Evolutionary conservation across 805 yeast genomes (phyloP).

Genomic region (Saturnispora sanitii): DNA sequence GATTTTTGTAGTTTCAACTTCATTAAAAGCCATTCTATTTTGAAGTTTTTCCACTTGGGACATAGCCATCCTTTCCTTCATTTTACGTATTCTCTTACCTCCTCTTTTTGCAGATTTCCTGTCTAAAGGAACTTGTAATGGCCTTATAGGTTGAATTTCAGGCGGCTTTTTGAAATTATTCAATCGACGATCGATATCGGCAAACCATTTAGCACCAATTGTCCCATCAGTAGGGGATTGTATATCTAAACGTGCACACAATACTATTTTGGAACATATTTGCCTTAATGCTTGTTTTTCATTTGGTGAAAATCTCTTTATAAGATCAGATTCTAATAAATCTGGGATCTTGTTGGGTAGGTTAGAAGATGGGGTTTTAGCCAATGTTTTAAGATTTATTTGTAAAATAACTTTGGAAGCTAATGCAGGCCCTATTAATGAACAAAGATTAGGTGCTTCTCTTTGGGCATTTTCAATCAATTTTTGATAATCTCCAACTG

Average conservation of each 20-base stretch:
- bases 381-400: conserved; percentile 60
- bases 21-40: conserved; percentile 77
- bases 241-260: conserved; percentile 75
- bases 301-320: conserved; percentile 31
- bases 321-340: conserved; percentile 43
- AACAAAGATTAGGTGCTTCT: conserved; percentile 71
- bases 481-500: not conserved
- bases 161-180: conserved; percentile 76
- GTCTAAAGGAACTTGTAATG: conserved; percentile 66
- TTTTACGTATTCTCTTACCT: conserved; percentile 70
- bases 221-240: conserved; percentile 28
- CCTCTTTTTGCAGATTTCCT: conserved; percentile 75
- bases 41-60: conserved; percentile 78
- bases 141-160: conserved; percentile 54
- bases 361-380: conserved; percentile 74
- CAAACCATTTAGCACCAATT: conserved; percentile 48
- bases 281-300: conserved; percentile 68
- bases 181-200: conserved; percentile 53
- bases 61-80: conserved; percentile 70
- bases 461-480: not conserved
- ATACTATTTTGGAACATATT: conserved; percentile 63
- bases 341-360: conserved; percentile 55
- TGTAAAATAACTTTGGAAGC: conserved; percentile 65
- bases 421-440: conserved; percentile 59
- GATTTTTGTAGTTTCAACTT: conserved; percentile 49